Percentiles rank a stretch among this genome's conserved stretches.
phyloP scores from a whole-genome alignment of 1,139 yeast genomes.

The Diutina pseudorugosa region DNA sequence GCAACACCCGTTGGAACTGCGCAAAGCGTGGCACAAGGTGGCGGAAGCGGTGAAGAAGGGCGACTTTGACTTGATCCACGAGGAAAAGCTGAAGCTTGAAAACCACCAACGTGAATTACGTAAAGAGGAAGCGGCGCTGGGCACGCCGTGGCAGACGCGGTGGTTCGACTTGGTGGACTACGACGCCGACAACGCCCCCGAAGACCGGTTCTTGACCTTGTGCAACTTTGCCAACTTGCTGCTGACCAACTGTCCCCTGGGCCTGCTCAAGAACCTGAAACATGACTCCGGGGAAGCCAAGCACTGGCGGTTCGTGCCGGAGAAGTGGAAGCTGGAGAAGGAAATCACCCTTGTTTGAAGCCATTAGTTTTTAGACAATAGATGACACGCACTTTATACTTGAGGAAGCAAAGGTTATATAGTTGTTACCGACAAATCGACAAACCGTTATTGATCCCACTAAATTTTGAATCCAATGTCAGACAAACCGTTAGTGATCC shows the following conservation, averaged over 20 bases:
- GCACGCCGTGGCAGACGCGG: slow-evolving; percentile 56
- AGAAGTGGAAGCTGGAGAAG: slow-evolving; percentile 44
- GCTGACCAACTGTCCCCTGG: slow-evolving; percentile 54
- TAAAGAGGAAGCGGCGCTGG: slow-evolving; percentile 43
- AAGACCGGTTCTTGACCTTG: slow-evolving; percentile 29
- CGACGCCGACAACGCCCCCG: slow-evolving; percentile 17
- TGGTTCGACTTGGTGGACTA: slow-evolving; percentile 58
- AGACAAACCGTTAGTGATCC: no score
- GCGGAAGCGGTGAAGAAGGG: slow-evolving; percentile 75
- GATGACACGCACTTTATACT: not conserved
- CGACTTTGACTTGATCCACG: slow-evolving; percentile 61
- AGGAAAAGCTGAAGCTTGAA: slow-evolving; percentile 68
- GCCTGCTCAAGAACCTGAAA: slow-evolving; percentile 42
- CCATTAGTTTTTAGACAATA: not conserved
- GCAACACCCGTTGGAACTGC: slow-evolving; percentile 66
- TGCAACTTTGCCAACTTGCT: slow-evolving; percentile 47
- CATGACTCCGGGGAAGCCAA: slow-evolving; percentile 34
- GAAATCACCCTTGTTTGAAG: slow-evolving; percentile 33
- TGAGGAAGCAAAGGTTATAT: no score
- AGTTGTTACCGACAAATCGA: no score
- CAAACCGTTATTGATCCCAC: no score
- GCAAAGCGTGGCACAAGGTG: slow-evolving; percentile 78
- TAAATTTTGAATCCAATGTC: no score
- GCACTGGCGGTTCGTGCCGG: slow-evolving; percentile 60
- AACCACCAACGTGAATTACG: slow-evolving; percentile 74